Conservation (phyloP, 768 basidiomycete genomes). For the Termitomyces eurrhizus region DNA sequence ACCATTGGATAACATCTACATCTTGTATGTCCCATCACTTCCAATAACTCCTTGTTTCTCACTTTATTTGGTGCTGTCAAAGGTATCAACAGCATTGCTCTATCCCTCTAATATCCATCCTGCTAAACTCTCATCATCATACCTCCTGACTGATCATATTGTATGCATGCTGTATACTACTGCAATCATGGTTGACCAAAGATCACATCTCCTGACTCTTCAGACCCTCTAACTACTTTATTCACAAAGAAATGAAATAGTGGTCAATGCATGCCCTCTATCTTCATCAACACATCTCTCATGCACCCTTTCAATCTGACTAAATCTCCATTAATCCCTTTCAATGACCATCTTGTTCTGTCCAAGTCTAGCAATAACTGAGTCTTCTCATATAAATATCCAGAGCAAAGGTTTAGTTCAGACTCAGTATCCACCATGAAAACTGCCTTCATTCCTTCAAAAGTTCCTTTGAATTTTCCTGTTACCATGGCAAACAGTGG, state of each 20-base stretch:
- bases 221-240: not conserved
- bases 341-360: not conserved
- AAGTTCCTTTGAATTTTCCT: not conserved
- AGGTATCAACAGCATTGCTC: not conserved
- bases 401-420: not conserved
- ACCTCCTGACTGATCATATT: conserved; percentile 1
- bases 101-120: not conserved
- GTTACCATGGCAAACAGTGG: not conserved
- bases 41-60: too few relatives aligned
- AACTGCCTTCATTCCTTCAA: not conserved
- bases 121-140: conserved; percentile 9
- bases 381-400: not conserved
- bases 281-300: too few relatives aligned
- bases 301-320: not conserved
- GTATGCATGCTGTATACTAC: not conserved
- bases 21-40: too few relatives aligned
- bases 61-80: not conserved
- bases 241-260: conserved; percentile 11
- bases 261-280: not conserved
- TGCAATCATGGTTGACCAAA: conserved; percentile 13
- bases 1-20: too few relatives aligned
- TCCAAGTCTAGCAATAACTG: not conserved
- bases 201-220: conserved; percentile 6
- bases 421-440: not conserved
- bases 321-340: not conserved